Percentiles rank a stretch among this genome's conserved stretches.
phyloP scores from a whole-genome alignment of 2,329 filamentous ascomycete species.

The Pestalotiopsis fici region DNA sequence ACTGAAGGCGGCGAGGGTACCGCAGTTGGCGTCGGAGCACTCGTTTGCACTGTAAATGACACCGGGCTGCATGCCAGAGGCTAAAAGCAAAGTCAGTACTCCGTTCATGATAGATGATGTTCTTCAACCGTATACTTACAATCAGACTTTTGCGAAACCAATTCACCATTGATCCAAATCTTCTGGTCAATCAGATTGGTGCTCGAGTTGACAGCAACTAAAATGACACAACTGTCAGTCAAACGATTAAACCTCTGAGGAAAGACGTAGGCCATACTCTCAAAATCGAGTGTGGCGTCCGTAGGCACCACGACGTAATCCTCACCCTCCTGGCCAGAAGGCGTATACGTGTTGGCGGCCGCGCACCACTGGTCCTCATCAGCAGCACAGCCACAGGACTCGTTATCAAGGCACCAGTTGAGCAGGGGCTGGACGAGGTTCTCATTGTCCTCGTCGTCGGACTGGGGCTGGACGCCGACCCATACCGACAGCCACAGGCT shows the following conservation, averaged over 20 bases:
- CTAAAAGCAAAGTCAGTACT: not conserved
- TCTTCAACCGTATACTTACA: not conserved
- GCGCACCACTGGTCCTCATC: slow-evolving; percentile 9
- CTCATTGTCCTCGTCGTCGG: slow-evolving; percentile 10
- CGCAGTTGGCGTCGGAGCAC: slow-evolving; percentile 8
- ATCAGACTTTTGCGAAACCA: slow-evolving; percentile 13
- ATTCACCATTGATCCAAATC: slow-evolving; percentile 11
- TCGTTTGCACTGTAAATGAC: slow-evolving; percentile 12
- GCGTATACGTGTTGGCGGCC: slow-evolving; percentile 13
- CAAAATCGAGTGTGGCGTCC: slow-evolving; percentile 10
- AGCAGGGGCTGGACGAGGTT: slow-evolving; percentile 15
- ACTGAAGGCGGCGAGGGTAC: slow-evolving; percentile 12
- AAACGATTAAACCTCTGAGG: too few relatives aligned
- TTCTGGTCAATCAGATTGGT: slow-evolving; percentile 10
- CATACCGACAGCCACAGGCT: slow-evolving; percentile 11
- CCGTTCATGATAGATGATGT: not conserved
- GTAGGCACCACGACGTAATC: slow-evolving; percentile 8
- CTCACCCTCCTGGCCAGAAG: slow-evolving; percentile 2
- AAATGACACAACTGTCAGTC: not conserved
- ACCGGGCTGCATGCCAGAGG: slow-evolving; percentile 13
- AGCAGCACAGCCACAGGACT: slow-evolving; percentile 7
- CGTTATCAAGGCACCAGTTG: slow-evolving; percentile 12
- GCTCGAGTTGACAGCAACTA: not conserved
- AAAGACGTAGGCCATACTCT: not conserved
- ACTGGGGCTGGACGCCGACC: slow-evolving; percentile 12